Evolutionary conservation across 1,284 basidiomycete genomes (phyloP).

Genomic region (Heterobasidion irregulare): DNA sequence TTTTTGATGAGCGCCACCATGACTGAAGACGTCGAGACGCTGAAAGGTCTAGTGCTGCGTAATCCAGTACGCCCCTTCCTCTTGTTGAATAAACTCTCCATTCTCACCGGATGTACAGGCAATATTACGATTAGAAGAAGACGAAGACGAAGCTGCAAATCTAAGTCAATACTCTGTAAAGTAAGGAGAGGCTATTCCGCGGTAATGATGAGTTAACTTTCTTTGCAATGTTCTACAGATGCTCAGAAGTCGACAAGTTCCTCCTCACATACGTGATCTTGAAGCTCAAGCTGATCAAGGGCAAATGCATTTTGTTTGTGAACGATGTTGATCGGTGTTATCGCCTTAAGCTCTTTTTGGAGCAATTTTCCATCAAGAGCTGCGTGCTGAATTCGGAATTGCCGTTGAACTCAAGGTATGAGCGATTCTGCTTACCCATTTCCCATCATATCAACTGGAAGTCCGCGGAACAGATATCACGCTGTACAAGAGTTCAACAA

Average conservation of each 20-base stretch:
- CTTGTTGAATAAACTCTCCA: slow-evolving; percentile 14
- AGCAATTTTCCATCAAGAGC: slow-evolving; percentile 95
- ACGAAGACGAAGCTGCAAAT: slow-evolving; percentile 68
- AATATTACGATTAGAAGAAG: slow-evolving; percentile 81
- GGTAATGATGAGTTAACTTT: background rate
- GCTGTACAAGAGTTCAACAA: slow-evolving; percentile 99
- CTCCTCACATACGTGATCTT: slow-evolving; percentile 91
- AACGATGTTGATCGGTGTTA: slow-evolving; percentile 96
- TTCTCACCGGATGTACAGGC: slow-evolving; percentile 36
- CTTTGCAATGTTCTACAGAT: slow-evolving; percentile 33
- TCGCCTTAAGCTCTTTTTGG: slow-evolving; percentile 92
- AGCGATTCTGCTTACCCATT: background rate
- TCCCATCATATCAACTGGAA: slow-evolving; percentile 4
- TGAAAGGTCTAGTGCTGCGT: slow-evolving; percentile 84
- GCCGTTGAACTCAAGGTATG: slow-evolving; percentile 83
- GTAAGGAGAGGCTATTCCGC: slow-evolving; percentile 25
- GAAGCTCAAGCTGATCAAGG: slow-evolving; percentile 90
- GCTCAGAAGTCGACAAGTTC: slow-evolving; percentile 94
- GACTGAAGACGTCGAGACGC: slow-evolving; percentile 88
- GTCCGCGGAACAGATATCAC: slow-evolving; percentile 64
- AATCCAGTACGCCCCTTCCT: slow-evolving; percentile 62
- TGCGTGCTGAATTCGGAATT: slow-evolving; percentile 97
- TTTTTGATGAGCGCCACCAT: slow-evolving; percentile 98
- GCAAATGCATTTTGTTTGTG: slow-evolving; percentile 96
- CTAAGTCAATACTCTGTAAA: slow-evolving; percentile 85